Evolutionary conservation across 2,329 filamentous ascomycete genomes (phyloP).

Genomic region (Ambrosiella beaveri): DNA sequence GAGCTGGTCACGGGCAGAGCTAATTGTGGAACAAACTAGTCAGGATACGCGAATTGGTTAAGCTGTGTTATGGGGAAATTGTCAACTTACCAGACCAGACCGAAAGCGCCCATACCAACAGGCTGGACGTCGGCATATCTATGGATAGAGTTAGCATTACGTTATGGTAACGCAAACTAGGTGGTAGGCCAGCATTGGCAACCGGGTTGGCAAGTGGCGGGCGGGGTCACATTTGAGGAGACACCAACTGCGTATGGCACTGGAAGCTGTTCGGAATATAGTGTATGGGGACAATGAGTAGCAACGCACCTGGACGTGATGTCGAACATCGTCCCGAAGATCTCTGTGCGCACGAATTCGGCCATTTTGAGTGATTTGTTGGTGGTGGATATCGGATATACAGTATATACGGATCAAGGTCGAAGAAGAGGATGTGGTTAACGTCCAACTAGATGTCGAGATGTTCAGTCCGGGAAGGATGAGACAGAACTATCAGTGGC

Average conservation of each 20-base stretch:
- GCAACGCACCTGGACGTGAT: constrained; percentile 77
- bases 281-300: neutral
- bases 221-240: neutral
- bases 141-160: constrained; percentile 9
- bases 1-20: constrained; percentile 94
- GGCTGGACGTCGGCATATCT: constrained; percentile 97
- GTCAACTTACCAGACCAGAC: constrained; percentile 74
- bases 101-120: constrained; percentile 97
- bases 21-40: constrained; percentile 22
- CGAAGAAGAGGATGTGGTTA: no score
- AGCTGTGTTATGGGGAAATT: neutral
- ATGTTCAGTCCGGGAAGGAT: neutral
- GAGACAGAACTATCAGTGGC: neutral
- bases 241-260: neutral
- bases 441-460: no score
- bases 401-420: neutral
- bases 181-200: neutral
- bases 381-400: constrained; percentile 3
- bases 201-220: neutral
- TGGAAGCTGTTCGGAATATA: neutral
- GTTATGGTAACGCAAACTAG: neutral
- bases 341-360: constrained; percentile 97
- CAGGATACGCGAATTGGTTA: neutral
- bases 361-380: constrained; percentile 51
- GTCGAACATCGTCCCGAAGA: constrained; percentile 98